Evolutionary conservation across 2,329 filamentous ascomycete species (phyloP).

Genomic region (Xylariaceae sp.): DNA sequence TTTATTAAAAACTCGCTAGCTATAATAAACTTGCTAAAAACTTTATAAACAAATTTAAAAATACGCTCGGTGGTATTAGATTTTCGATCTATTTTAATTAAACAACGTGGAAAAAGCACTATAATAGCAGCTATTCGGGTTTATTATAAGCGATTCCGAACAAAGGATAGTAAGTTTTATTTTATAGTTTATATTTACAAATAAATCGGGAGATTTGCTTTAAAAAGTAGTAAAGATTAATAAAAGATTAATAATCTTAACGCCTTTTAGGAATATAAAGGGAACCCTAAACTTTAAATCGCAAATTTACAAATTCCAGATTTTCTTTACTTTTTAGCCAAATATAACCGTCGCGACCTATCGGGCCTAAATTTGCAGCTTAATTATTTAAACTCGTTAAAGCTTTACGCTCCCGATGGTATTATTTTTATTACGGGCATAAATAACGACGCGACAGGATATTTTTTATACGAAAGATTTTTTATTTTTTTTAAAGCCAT

Average conservation of each 20-base stretch:
- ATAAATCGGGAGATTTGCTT: no score
- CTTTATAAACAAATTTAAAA: constrained; percentile 62
- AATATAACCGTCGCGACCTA: constrained; percentile 49
- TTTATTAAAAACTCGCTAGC: constrained; percentile 63
- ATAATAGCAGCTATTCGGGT: constrained; percentile 52
- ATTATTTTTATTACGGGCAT: constrained; percentile 57
- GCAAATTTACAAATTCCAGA: constrained; percentile 63
- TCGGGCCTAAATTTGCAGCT: constrained; percentile 59
- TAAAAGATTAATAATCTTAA: no score
- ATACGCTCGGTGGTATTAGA: constrained; percentile 65
- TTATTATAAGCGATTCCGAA: constrained; percentile 62
- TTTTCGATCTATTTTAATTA: constrained; percentile 56
- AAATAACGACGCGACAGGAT: constrained; percentile 53
- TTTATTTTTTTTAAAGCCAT: constrained; percentile 59
- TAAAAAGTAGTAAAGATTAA: no score
- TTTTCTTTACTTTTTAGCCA: constrained; percentile 53
- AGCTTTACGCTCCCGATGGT: constrained; percentile 60
- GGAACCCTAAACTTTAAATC: constrained; percentile 66
- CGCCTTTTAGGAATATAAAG: constrained; percentile 55
- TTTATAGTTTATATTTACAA: neutral
- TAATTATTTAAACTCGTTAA: constrained; percentile 60
- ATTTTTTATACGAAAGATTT: constrained; percentile 53
- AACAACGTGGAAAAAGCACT: constrained; percentile 53
- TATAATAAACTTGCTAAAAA: constrained; percentile 59
- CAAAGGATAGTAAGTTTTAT: constrained; percentile 53